These are phyloP conservation scores for Phialophora expanda DNA, from an alignment of 2,329 filamentous ascomycete species.

Conservation along the genomic window DNA sequence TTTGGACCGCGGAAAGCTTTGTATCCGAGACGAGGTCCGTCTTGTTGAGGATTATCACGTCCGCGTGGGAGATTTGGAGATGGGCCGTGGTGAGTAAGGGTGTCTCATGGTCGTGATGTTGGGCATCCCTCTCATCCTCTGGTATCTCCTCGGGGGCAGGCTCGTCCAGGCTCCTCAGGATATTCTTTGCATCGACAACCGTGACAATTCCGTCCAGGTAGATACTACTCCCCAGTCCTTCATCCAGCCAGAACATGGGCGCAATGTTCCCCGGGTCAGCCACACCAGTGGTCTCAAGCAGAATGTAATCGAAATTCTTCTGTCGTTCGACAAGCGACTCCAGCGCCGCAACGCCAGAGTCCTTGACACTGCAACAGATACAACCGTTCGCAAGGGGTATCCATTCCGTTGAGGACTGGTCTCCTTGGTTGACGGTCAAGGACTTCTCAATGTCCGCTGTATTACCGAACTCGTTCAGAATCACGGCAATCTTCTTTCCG, in stretches of 20 bases:
- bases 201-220: slow-evolving; percentile 98
- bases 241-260: slow-evolving; percentile 96
- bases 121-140: slow-evolving; percentile 51
- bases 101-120: slow-evolving; percentile 51
- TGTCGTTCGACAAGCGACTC: slow-evolving; percentile 94
- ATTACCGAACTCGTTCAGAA: slow-evolving; percentile 90
- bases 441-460: slow-evolving; percentile 95
- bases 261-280: slow-evolving; percentile 96
- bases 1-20: slow-evolving; percentile 71
- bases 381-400: slow-evolving; percentile 95
- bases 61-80: slow-evolving; percentile 94
- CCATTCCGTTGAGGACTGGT: slow-evolving; percentile 87
- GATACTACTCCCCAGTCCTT: slow-evolving; percentile 91
- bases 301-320: slow-evolving; percentile 83
- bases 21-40: slow-evolving; percentile 75
- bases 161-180: slow-evolving; percentile 80
- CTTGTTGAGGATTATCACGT: slow-evolving; percentile 95
- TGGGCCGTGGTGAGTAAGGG: slow-evolving; percentile 88
- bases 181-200: slow-evolving; percentile 92
- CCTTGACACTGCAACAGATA: slow-evolving; percentile 98
- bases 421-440: slow-evolving; percentile 84
- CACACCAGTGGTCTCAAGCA: slow-evolving; percentile 93
- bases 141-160: slow-evolving; percentile 50
- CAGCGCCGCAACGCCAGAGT: slow-evolving; percentile 90
- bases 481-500: slow-evolving; percentile 97